Evolutionary conservation across 106 monocot genomes (phyloP), one percentile per base, ranked within the genome.

Genomic region (Allium sativum): DNA sequence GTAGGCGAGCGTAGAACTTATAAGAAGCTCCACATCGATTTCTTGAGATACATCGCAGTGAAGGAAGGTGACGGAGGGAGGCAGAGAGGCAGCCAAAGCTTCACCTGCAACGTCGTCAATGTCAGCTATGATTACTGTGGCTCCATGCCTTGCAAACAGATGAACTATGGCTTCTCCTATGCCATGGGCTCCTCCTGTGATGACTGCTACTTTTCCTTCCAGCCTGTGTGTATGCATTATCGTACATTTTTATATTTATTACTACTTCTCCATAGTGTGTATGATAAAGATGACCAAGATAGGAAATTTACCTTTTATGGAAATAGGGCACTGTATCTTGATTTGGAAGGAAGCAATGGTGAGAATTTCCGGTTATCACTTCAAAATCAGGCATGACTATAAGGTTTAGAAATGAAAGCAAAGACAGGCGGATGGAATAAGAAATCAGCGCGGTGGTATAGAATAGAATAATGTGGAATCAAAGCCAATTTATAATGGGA

Each of bases 91-190:
- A 31, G 73, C 77, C 9, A 81, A 61, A 10, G 73, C n/a, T 44
- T 73, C 73, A 0, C 81, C 81, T 0, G 50, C 59, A 4, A 19
- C 41, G 53, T 48, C 72, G 47, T 81, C 76, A 50, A 81, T 69
- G 55, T 88, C 88, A 14, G 84, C 84, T 42, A 88, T 62, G 18
- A 84, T 56, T 18, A 84, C 80, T 44, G 53, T 68, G 42, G 88
- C 88, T 1, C 88, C 88, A 59, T 88, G 85, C 43, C 61, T 52
- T 3, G 56, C 71, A 40, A 90, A 85, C 44, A 90, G 82, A 8
- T 77, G 58, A 12, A 70, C 85, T 48, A 71, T 79, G 64, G 85
- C 81, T 67, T 84, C 85, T 8, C 89, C 89, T 21, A 90, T 90
- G 59, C 89, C 89, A 7, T 68, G 50, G 53, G 79, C 76, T 6